Evolutionary conservation across 441 rosid species (phyloP), one percentile per base, ranked within the genome.

Genomic region (Brassica hybrid): DNA sequence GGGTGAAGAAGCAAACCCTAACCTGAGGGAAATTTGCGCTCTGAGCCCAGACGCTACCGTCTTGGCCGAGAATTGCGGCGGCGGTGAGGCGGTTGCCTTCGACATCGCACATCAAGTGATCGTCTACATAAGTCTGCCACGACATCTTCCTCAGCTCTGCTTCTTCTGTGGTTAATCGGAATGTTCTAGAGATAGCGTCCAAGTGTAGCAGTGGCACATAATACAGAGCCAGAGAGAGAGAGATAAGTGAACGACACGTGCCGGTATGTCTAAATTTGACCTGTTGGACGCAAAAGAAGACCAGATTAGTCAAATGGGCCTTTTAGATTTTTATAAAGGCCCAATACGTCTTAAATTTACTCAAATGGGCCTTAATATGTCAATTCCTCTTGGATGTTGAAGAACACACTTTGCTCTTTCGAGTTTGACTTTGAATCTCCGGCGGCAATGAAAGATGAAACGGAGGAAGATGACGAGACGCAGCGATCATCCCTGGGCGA

Each of bases 1-100:
- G 0, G 52, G 12, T 18, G 13, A 17, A 11, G 32, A 66, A 30
- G 6, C 30, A 11, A 48, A 66, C 38, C 54, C 14, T 59, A 59
- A 90, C 94, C 89, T 80, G 85, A 73, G 95, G 93, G 75, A 88
- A 90, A 36, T 17, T 36, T 73, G 67, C 4, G 84, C 93, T 90
- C 85, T 88, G 91, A n/a, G 93, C 91, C 95, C 95, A 90, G 76
- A 88, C 88, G 78, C 76, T 86, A 80, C 93, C 95, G 81, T 88
- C 95, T 2, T 75, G 88, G 81, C 93, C 95, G 79, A 87, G 67
- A 85, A 88, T 87, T 45, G 95, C 90, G 41, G 93, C 95, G 61
- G 90, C 68, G 58, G 85, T 34, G 83, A 90, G 93, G 25, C 62
- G 78, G 67, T 83, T 82, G 58, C 93, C 93, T 14, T 88, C 91